Percentiles rank a stretch among this genome's conserved stretches.
These are phyloP conservation scores for Prototheca wickerhamii DNA, from an alignment of 163 green algal species.

Conservation along the genomic window DNA sequence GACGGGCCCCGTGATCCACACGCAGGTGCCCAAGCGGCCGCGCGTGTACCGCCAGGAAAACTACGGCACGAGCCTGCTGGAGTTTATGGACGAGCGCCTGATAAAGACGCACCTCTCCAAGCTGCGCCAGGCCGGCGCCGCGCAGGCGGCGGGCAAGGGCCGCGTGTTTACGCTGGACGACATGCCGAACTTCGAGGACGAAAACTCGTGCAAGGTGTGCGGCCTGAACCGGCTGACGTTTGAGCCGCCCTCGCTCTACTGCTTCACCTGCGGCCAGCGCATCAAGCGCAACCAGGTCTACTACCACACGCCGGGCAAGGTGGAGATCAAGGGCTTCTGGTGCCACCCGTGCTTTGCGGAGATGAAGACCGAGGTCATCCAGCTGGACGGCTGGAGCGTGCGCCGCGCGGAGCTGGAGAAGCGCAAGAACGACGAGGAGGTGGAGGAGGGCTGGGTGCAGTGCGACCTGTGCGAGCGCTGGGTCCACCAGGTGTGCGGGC, in stretches of 20 bases:
- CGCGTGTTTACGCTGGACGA: slow-evolving; percentile 1
- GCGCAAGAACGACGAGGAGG: slow-evolving; percentile 70
- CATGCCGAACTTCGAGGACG: slow-evolving; percentile 20
- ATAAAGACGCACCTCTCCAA: slow-evolving; percentile 46
- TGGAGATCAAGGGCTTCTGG: slow-evolving; percentile 47
- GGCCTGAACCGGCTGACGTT: slow-evolving; percentile 72
- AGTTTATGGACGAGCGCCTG: slow-evolving; percentile 71
- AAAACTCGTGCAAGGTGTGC: slow-evolving; percentile 58
- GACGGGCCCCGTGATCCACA: slow-evolving; percentile 7
- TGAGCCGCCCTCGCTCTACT: slow-evolving; percentile 91
- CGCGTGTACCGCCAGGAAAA: slow-evolving; percentile 45
- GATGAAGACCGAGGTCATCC: slow-evolving; percentile 59
- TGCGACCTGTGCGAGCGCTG: slow-evolving; percentile 90
- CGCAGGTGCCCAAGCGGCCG: slow-evolving; percentile 25
- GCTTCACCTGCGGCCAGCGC: slow-evolving; percentile 69
- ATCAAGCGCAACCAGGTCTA: slow-evolving; percentile 84
- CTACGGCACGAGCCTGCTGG: slow-evolving; percentile 75
- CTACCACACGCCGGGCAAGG: slow-evolving; percentile 22
- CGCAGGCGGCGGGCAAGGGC: not conserved
- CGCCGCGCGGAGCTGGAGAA: slow-evolving; percentile 64
- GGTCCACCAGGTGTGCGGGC: slow-evolving; percentile 91
- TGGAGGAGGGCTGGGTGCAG: slow-evolving; percentile 92
- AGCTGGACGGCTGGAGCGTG: slow-evolving; percentile 54
- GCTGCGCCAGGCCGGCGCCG: slow-evolving; percentile 1
- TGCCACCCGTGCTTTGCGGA: slow-evolving; percentile 75